Evolutionary conservation across 495 filamentous ascomycete genomes (phyloP).

Genomic region (Penicillium simplicissimum): DNA sequence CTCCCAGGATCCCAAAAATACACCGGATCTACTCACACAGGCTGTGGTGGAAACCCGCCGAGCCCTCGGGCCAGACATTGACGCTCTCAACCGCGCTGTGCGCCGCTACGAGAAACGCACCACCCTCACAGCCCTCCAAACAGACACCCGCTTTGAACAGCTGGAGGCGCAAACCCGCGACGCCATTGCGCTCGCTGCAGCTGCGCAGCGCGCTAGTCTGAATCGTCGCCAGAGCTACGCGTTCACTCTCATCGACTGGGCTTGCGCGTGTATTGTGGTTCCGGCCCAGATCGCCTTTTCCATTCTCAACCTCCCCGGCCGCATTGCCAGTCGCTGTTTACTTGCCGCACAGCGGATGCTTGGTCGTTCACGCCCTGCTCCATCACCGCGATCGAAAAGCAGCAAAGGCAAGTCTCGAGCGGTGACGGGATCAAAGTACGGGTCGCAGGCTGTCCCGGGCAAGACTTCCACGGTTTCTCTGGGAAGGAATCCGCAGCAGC

Average conservation of each 20-base stretch:
- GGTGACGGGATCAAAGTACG: constrained; percentile 5
- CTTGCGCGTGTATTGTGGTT: constrained; percentile 31
- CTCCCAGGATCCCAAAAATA: constrained; percentile 21
- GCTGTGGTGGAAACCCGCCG: constrained; percentile 64
- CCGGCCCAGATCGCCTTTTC: constrained; percentile 32
- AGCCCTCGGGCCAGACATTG: constrained; percentile 74
- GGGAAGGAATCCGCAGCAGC: not conserved
- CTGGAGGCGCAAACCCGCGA: constrained; percentile 73
- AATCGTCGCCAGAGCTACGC: constrained; percentile 24
- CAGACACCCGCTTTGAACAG: constrained; percentile 68
- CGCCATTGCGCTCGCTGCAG: constrained; percentile 75
- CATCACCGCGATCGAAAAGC: constrained; percentile 9
- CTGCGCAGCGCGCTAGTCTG: constrained; percentile 55
- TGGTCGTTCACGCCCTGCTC: not conserved
- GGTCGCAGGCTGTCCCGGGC: not conserved
- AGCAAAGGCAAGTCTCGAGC: constrained; percentile 24
- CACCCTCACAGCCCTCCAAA: constrained; percentile 68
- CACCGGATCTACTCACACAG: constrained; percentile 40
- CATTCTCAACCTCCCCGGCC: constrained; percentile 28
- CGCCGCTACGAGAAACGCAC: constrained; percentile 92
- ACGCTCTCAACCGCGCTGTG: constrained; percentile 86
- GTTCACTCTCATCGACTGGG: constrained; percentile 29
- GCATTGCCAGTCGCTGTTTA: constrained; percentile 23
- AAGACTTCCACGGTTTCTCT: not conserved
- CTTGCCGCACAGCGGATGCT: constrained; percentile 16